phyloP scores from a whole-genome alignment of 805 yeast species.

The Candida odintsovae region DNA sequence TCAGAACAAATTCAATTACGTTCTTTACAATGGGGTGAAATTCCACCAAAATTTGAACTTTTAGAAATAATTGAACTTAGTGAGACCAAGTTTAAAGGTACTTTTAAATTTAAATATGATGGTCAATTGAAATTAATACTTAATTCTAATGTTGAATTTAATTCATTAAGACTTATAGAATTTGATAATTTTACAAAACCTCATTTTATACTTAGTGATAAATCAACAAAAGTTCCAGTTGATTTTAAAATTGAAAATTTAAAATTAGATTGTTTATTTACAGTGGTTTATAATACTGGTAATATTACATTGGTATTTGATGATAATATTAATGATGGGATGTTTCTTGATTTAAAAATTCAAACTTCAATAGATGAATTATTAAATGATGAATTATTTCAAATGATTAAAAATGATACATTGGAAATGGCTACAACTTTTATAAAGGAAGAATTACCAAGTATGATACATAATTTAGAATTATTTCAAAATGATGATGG shows the following conservation, averaged over 20 bases:
- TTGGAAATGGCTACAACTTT: slow-evolving; percentile 13
- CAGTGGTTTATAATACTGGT: slow-evolving; percentile 16
- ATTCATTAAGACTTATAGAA: slow-evolving; percentile 19
- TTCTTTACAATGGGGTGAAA: slow-evolving; percentile 10
- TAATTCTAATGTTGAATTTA: slow-evolving; percentile 20
- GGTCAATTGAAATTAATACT: slow-evolving; percentile 17
- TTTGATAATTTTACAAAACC: slow-evolving; percentile 24
- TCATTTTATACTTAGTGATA: slow-evolving; percentile 17
- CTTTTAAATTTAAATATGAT: slow-evolving; percentile 19
- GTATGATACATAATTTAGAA: slow-evolving; percentile 3
- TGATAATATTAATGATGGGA: slow-evolving; percentile 15
- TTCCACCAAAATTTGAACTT: slow-evolving; percentile 17
- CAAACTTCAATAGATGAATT: slow-evolving; percentile 23
- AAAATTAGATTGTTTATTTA: slow-evolving; percentile 16
- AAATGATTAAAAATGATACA: slow-evolving; percentile 17
- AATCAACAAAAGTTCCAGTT: slow-evolving; percentile 22
- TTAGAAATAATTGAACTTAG: slow-evolving; percentile 19
- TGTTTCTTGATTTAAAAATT: slow-evolving; percentile 18
- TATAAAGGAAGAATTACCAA: slow-evolving; percentile 21
- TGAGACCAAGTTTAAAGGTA: slow-evolving; percentile 16
- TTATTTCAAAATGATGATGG: not conserved
- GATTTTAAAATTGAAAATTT: slow-evolving; percentile 16
- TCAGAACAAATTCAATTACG: no score
- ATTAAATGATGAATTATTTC: slow-evolving; percentile 20
- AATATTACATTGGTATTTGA: slow-evolving; percentile 20